These are phyloP conservation scores for Fusarium pilosicola DNA, from an alignment of 2,329 filamentous ascomycete species.

Conservation along the genomic window DNA sequence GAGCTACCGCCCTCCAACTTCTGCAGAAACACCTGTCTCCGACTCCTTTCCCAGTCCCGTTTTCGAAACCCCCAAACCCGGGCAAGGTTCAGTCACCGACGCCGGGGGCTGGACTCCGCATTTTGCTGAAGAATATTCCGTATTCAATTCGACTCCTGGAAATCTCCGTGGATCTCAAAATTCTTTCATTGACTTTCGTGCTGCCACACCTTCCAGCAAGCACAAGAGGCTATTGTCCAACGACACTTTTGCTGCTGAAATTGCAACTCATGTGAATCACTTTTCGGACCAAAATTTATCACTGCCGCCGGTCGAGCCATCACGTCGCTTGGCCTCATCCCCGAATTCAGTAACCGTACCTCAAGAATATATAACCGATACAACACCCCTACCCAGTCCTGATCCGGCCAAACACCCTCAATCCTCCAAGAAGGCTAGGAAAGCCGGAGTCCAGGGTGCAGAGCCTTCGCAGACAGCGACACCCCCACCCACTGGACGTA, in stretches of 20 bases:
- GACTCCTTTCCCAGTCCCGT: conserved; percentile 63
- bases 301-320: conserved; percentile 69
- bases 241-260: conserved; percentile 60
- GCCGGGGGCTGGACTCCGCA: conserved; percentile 66
- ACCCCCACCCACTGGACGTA: conserved; percentile 67
- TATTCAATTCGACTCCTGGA: conserved; percentile 72
- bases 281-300: conserved; percentile 63
- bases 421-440: conserved; percentile 58
- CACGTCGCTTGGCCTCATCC: conserved; percentile 67
- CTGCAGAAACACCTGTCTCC: conserved; percentile 66
- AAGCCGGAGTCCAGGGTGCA: conserved; percentile 53
- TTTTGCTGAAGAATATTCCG: conserved; percentile 72
- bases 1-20: conserved; percentile 69
- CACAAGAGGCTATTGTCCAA: conserved; percentile 64
- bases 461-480: conserved; percentile 63
- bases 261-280: conserved; percentile 71
- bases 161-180: conserved; percentile 61
- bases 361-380: conserved; percentile 45
- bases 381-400: conserved; percentile 44
- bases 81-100: conserved; percentile 59
- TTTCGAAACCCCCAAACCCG: conserved; percentile 66
- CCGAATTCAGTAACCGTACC: conserved; percentile 55
- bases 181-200: conserved; percentile 58
- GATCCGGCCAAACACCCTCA: conserved; percentile 40
- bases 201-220: conserved; percentile 50